Percentiles rank a stretch among this genome's conserved stretches.
phyloP scores from a whole-genome alignment of 202 grass and related monocot genomes.

The Alloteropsis angusta region DNA sequence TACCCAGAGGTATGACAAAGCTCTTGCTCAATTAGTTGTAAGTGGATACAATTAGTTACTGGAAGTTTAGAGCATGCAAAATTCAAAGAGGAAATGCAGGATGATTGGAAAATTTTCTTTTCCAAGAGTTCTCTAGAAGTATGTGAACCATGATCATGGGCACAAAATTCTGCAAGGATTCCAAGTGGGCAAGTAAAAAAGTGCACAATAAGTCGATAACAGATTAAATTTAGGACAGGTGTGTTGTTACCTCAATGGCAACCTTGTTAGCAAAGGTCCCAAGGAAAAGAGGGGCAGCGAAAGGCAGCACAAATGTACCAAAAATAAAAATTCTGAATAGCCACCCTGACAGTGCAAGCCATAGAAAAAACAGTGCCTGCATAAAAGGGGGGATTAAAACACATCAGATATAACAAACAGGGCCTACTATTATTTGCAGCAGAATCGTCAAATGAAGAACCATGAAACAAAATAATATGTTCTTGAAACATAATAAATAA shows the following conservation, averaged over 20 bases:
- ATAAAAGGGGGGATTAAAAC: slow-evolving; percentile 10
- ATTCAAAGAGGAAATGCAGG: not conserved
- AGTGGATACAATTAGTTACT: not conserved
- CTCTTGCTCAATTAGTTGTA: not conserved
- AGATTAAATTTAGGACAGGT: not conserved
- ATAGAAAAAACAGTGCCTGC: slow-evolving; percentile 81
- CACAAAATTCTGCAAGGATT: not conserved
- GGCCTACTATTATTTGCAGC: not conserved
- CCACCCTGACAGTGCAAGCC: slow-evolving; percentile 84
- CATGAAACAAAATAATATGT: not conserved
- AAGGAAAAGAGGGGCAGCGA: slow-evolving; percentile 78
- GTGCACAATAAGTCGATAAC: not conserved
- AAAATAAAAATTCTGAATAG: slow-evolving; percentile 90
- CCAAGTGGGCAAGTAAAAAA: not conserved
- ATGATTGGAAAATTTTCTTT: not conserved
- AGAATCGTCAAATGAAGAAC: not conserved
- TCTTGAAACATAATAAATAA: not conserved
- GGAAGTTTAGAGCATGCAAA: not conserved
- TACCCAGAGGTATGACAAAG: not conserved
- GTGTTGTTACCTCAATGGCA: slow-evolving; percentile 65
- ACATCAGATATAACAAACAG: not conserved
- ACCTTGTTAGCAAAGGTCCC: slow-evolving; percentile 71
- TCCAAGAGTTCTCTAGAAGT: not conserved
- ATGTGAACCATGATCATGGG: not conserved
- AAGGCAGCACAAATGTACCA: slow-evolving; percentile 67